These are phyloP conservation scores for Phytophthora lateralis DNA, from an alignment of 352 stramenopile species.

Conservation along the genomic window DNA sequence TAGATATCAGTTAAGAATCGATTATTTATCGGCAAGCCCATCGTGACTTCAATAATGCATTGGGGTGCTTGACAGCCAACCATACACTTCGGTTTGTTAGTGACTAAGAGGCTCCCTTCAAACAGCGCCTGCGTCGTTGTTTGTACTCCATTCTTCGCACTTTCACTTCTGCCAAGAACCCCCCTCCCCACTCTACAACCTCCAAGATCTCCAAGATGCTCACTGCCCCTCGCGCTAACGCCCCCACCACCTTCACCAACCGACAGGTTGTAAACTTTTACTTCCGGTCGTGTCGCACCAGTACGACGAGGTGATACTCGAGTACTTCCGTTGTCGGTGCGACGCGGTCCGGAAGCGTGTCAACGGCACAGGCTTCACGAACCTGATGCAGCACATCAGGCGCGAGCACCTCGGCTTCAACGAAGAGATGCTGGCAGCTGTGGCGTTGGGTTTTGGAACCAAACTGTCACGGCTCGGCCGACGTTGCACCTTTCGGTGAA, in stretches of 20 bases:
- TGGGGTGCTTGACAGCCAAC: too few relatives aligned
- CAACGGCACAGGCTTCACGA: slow-evolving; percentile 8
- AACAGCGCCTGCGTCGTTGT: too few relatives aligned
- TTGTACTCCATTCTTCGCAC: too few relatives aligned
- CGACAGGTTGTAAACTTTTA: slow-evolving; percentile 9
- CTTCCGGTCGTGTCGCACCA: slow-evolving; percentile 22
- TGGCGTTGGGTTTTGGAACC: too few relatives aligned
- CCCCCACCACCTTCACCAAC: slow-evolving; percentile 12
- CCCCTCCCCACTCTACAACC: too few relatives aligned
- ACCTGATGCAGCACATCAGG: slow-evolving; percentile 19
- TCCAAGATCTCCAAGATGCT: not conserved
- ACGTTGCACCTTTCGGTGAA: too few relatives aligned
- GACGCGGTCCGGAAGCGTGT: slow-evolving; percentile 15
- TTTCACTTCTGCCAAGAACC: not conserved
- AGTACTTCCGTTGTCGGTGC: slow-evolving; percentile 17
- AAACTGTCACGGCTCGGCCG: too few relatives aligned
- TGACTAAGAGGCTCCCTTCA: too few relatives aligned
- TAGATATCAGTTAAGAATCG: too few relatives aligned
- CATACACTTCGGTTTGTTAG: too few relatives aligned
- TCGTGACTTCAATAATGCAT: too few relatives aligned
- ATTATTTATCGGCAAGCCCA: too few relatives aligned
- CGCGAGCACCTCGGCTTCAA: slow-evolving; percentile 2
- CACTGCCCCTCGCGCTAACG: not conserved
- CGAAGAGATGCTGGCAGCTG: slow-evolving; percentile 15
- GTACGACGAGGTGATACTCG: slow-evolving; percentile 18